Percentiles rank a stretch among this genome's conserved stretches.
Conservation (phyloP, 2,329 filamentous ascomycete species). For the Fusarium sp. region DNA sequence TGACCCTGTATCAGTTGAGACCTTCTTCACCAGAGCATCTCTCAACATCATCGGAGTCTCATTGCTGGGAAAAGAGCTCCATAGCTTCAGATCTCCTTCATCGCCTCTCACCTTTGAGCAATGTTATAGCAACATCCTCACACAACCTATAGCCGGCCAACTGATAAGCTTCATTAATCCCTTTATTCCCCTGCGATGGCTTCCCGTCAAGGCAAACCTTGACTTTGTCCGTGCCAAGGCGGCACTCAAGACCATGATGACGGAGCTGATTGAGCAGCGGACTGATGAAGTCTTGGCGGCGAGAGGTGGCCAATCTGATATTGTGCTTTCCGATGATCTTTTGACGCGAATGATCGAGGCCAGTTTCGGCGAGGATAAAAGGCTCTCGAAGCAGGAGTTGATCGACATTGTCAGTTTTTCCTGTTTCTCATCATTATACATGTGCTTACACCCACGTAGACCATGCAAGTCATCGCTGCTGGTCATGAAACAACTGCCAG, state of each 20-base stretch:
- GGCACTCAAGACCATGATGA: conserved; percentile 19
- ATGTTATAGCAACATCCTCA: conserved; percentile 16
- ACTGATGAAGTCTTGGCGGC: neutral
- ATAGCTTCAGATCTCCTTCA: conserved; percentile 10
- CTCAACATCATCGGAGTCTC: conserved; percentile 25
- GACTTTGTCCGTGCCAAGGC: conserved; percentile 20
- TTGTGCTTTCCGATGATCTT: conserved; percentile 13
- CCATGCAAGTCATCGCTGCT: conserved; percentile 28
- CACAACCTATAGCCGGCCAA: conserved; percentile 13
- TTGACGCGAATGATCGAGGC: conserved; percentile 31
- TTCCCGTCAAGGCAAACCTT: conserved; percentile 16
- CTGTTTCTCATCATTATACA: neutral
- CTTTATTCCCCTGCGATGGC: conserved; percentile 17
- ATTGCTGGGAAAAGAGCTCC: conserved; percentile 5
- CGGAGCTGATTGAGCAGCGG: conserved; percentile 17
- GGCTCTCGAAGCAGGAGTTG: conserved; percentile 19
- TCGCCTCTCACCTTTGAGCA: conserved; percentile 18
- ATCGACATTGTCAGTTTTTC: conserved; percentile 17
- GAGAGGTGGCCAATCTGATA: neutral
- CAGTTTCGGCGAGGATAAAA: conserved; percentile 10
- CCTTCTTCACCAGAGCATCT: neutral
- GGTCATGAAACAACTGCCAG: conserved; percentile 29
- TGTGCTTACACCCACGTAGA: neutral
- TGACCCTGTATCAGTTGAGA: neutral
- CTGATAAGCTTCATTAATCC: conserved; percentile 26